phyloP scores from a whole-genome alignment of 2,329 filamentous ascomycete species.

The Atkinsonella hypoxylon region DNA sequence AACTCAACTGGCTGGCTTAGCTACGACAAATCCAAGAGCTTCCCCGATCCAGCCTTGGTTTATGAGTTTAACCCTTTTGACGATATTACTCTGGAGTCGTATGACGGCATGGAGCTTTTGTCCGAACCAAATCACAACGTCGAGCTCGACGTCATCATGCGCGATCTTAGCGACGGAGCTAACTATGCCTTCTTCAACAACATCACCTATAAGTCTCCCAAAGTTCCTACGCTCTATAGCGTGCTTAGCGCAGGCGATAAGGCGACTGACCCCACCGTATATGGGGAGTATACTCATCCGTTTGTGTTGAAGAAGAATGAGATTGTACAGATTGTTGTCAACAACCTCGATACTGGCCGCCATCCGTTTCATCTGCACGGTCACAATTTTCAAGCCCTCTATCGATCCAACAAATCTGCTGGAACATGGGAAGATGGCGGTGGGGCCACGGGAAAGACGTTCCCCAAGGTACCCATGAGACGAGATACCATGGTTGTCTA shows the following conservation, averaged over 20 bases:
- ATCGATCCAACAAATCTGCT: constrained; percentile 44
- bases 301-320: constrained; percentile 56
- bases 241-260: constrained; percentile 51
- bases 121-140: constrained; percentile 51
- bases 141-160: constrained; percentile 50
- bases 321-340: constrained; percentile 64
- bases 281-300: constrained; percentile 53
- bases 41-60: constrained; percentile 40
- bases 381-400: constrained; percentile 58
- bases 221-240: constrained; percentile 72
- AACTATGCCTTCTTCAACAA: constrained; percentile 61
- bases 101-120: constrained; percentile 50
- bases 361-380: constrained; percentile 75
- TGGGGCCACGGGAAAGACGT: constrained; percentile 28
- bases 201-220: constrained; percentile 60
- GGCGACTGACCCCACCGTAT: constrained; percentile 46
- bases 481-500: constrained; percentile 57
- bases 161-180: constrained; percentile 48
- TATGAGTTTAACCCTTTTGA: constrained; percentile 58
- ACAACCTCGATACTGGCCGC: constrained; percentile 59
- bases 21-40: constrained; percentile 35
- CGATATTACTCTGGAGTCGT: constrained; percentile 59
- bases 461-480: constrained; percentile 46
- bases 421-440: constrained; percentile 41
- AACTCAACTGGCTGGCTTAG: constrained; percentile 55